phyloP scores from a whole-genome alignment of 2,329 filamentous ascomycete species.

The Ceratocystis ficicola region DNA sequence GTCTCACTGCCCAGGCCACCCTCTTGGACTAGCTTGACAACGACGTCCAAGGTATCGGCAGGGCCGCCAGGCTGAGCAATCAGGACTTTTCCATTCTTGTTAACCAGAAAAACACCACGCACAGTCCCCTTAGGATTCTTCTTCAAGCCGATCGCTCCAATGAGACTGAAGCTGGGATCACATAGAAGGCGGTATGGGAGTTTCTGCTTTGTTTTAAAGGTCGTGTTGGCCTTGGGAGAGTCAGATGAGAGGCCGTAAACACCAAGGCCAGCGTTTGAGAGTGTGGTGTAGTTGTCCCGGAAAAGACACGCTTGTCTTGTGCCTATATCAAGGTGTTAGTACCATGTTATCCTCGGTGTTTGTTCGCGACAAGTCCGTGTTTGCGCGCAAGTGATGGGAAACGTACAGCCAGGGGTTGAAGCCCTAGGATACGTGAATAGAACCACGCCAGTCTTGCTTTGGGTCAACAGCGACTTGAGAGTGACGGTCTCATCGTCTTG shows the following conservation, averaged over 20 bases:
- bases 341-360: not conserved
- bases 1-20: slow-evolving; percentile 23
- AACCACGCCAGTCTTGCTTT: slow-evolving; percentile 75
- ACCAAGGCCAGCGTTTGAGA: slow-evolving; percentile 66
- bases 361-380: not conserved
- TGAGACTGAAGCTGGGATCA: slow-evolving; percentile 62
- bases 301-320: slow-evolving; percentile 90
- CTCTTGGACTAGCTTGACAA: slow-evolving; percentile 55
- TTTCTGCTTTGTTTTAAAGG: slow-evolving; percentile 83
- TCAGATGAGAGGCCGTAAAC: slow-evolving; percentile 88
- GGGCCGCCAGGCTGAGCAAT: slow-evolving; percentile 56
- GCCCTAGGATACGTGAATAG: slow-evolving; percentile 94
- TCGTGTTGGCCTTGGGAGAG: slow-evolving; percentile 80
- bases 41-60: slow-evolving; percentile 61
- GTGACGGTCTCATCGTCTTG: slow-evolving; percentile 72
- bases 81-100: slow-evolving; percentile 70
- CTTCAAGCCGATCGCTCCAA: slow-evolving; percentile 77
- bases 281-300: slow-evolving; percentile 65
- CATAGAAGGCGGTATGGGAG: slow-evolving; percentile 81
- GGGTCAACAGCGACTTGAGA: slow-evolving; percentile 65
- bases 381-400: not conserved
- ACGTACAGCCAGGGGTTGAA: slow-evolving; percentile 84
- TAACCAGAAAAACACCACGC: slow-evolving; percentile 77
- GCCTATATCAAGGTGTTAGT: slow-evolving; percentile 41
- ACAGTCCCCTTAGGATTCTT: slow-evolving; percentile 69